These are phyloP conservation scores for Biscogniauxia mediterranea DNA, from an alignment of 2,329 filamentous ascomycete genomes.

Conservation along the genomic window DNA sequence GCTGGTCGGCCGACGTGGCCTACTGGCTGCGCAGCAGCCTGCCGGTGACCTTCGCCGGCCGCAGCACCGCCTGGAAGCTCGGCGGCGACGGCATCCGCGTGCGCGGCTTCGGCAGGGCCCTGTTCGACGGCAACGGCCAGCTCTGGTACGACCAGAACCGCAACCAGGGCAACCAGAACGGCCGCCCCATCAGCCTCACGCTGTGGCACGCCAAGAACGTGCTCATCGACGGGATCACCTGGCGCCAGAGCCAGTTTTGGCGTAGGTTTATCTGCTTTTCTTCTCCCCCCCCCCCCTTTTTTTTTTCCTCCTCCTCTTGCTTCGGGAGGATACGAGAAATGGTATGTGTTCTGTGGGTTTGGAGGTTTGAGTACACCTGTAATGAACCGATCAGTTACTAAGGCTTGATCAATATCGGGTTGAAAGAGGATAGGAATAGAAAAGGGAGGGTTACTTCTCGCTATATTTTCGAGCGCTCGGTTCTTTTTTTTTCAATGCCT, in stretches of 20 bases:
- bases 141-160: constrained; percentile 45
- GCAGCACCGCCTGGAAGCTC: constrained; percentile 48
- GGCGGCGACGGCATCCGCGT: constrained; percentile 49
- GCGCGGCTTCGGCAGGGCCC: constrained; percentile 47
- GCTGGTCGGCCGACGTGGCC: constrained; percentile 39
- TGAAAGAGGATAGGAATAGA: no score
- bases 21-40: constrained; percentile 50
- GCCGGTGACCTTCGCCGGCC: constrained; percentile 48
- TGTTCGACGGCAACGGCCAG: constrained; percentile 45
- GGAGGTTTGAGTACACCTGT: no score
- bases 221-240: constrained; percentile 42
- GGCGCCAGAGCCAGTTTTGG: constrained; percentile 50
- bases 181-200: constrained; percentile 44
- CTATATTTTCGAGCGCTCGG: no score
- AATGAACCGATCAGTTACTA: no score
- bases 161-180: constrained; percentile 40
- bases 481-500: no score
- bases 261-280: constrained; percentile 23
- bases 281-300: background rate
- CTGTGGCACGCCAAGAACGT: constrained; percentile 46
- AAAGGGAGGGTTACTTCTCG: no score
- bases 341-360: no score
- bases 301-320: no score
- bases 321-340: no score
- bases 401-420: no score